Conservation (phyloP, 129 eudicot species). For the Chrysanthemum makinoi region DNA sequence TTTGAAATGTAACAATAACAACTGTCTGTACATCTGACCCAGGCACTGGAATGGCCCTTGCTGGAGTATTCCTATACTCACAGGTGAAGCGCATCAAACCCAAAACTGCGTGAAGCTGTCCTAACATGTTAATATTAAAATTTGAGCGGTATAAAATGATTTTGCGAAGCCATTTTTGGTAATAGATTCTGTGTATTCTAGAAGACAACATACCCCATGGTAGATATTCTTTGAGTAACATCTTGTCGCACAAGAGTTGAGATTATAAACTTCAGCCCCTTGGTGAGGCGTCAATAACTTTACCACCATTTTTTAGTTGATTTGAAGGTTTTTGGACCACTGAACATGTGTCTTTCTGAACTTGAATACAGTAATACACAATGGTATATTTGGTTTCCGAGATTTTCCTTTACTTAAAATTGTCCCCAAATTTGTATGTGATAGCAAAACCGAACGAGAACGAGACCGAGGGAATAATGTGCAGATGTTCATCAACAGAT, state of each 20-base stretch:
- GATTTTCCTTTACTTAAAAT: too few relatives aligned
- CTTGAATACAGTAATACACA: neutral
- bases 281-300: neutral
- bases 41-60: slow-evolving; percentile 96
- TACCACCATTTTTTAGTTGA: slow-evolving; percentile 6
- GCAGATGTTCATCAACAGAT: too few relatives aligned
- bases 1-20: neutral
- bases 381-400: neutral
- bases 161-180: neutral
- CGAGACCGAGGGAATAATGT: too few relatives aligned
- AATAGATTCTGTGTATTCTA: neutral
- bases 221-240: neutral
- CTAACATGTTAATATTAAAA: neutral
- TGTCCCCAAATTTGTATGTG: too few relatives aligned
- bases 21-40: neutral
- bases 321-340: slow-evolving; percentile 8
- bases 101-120: slow-evolving; percentile 45
- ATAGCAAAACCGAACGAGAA: too few relatives aligned
- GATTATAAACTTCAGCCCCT: neutral
- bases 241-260: neutral
- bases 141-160: slow-evolving; percentile 1
- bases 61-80: slow-evolving; percentile 95
- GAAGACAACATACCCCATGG: too few relatives aligned
- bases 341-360: neutral
- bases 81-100: slow-evolving; percentile 73